Evolutionary conservation across 306 rosid species (phyloP).

Genomic region (Vigna angularis): DNA sequence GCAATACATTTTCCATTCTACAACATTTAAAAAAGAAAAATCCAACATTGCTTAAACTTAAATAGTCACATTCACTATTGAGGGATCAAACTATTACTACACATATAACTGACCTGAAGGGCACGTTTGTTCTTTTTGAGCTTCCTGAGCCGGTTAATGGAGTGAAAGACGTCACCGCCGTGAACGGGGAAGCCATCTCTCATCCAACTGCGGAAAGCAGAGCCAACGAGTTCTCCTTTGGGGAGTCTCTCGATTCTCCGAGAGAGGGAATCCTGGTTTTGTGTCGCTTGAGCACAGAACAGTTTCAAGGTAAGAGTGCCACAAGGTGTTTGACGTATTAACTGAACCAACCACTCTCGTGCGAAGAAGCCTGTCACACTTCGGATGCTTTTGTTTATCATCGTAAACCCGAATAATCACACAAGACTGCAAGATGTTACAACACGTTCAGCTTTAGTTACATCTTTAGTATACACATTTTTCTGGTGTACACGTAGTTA

Average conservation of each 20-base stretch:
- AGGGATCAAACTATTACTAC: too few relatives aligned
- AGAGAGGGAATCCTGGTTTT: conserved; percentile 60
- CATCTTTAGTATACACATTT: too few relatives aligned
- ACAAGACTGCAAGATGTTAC: neutral
- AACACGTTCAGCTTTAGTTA: neutral
- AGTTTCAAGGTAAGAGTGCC: conserved; percentile 37
- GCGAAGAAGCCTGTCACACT: conserved; percentile 8
- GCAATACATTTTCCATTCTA: neutral
- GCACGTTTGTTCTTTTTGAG: conserved; percentile 80
- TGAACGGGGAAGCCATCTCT: conserved; percentile 86
- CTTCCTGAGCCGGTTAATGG: conserved; percentile 91
- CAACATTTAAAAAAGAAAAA: conserved; percentile 3
- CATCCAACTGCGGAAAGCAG: conserved; percentile 91
- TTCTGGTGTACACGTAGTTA: too few relatives aligned
- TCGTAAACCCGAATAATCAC: neutral
- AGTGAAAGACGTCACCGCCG: conserved; percentile 76
- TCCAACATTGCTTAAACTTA: neutral
- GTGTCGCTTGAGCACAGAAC: conserved; percentile 60
- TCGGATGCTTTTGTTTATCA: conserved; percentile 42
- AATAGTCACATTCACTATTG: neutral
- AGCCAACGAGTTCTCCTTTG: conserved; percentile 62
- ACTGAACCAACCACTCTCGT: conserved; percentile 52
- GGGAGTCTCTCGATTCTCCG: conserved; percentile 78
- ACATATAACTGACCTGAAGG: conserved; percentile 64
- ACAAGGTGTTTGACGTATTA: conserved; percentile 69